phyloP scores from a whole-genome alignment of 352 stramenopile species.

The Pythium sukuiense region DNA sequence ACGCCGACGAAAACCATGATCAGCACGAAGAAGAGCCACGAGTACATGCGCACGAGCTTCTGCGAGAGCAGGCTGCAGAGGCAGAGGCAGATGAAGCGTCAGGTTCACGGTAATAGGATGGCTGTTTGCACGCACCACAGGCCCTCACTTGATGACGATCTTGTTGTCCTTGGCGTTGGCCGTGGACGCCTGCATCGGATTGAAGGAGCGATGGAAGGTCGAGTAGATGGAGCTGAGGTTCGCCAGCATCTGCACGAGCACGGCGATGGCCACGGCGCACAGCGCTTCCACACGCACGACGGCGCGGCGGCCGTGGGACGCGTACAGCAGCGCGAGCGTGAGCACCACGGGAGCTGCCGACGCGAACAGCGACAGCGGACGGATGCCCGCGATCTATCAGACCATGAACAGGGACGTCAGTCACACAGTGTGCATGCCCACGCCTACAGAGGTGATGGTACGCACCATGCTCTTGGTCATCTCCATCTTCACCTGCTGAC shows the following conservation, averaged over 20 bases:
- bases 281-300: conserved; percentile 44
- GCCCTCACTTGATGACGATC: conserved; percentile 67
- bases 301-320: conserved; percentile 30
- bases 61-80: conserved; percentile 56
- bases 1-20: conserved; percentile 42
- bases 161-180: conserved; percentile 36
- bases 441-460: not conserved
- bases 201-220: conserved; percentile 67
- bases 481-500: conserved; percentile 38
- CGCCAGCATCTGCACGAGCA: conserved; percentile 65
- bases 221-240: conserved; percentile 76
- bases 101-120: not conserved
- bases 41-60: conserved; percentile 74
- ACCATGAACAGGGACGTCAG: not conserved
- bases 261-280: conserved; percentile 37
- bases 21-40: conserved; percentile 49
- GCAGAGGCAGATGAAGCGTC: conserved; percentile 7
- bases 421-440: not conserved
- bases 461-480: conserved; percentile 60
- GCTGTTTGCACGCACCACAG: not conserved
- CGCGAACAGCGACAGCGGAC: conserved; percentile 56
- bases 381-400: conserved; percentile 45
- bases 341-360: conserved; percentile 54
- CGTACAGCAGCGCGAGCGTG: conserved; percentile 47
- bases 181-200: conserved; percentile 34